These are phyloP conservation scores for Manihot esculenta DNA, from an alignment of 441 rosid species.

Conservation along the genomic window DNA sequence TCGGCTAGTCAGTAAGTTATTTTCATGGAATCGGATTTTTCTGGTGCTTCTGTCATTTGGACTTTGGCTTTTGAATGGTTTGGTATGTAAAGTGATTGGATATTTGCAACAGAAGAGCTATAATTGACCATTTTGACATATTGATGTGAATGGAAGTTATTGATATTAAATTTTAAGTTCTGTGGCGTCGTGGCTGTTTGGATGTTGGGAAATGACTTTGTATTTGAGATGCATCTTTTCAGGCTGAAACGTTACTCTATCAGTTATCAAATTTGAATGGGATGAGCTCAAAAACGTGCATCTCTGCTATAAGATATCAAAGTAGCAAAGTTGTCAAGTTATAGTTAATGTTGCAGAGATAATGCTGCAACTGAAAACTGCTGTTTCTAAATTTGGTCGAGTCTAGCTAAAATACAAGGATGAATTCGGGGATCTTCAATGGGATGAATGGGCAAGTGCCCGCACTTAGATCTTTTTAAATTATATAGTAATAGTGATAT, in stretches of 20 bases:
- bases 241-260: neutral
- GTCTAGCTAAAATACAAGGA: neutral
- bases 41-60: slow-evolving; percentile 9
- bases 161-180: neutral
- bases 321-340: neutral
- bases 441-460: neutral
- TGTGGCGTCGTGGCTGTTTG: neutral
- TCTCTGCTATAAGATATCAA: neutral
- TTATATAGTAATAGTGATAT: too few species aligned
- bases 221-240: neutral
- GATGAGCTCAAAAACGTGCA: too few species aligned
- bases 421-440: too few species aligned
- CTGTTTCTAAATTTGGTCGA: neutral
- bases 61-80: slow-evolving; percentile 16
- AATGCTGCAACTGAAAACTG: neutral
- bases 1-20: slow-evolving; percentile 54
- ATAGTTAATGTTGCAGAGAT: neutral
- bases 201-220: neutral
- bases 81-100: slow-evolving; percentile 30
- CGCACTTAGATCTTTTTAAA: too few species aligned
- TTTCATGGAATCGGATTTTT: neutral
- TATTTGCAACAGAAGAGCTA: slow-evolving; percentile 13
- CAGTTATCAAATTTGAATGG: neutral
- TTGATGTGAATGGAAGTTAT: slow-evolving; percentile 11
- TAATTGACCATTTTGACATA: slow-evolving; percentile 12